phyloP scores from a whole-genome alignment of 1,284 basidiomycete genomes.

The Cutaneotrichosporon mucoides region DNA sequence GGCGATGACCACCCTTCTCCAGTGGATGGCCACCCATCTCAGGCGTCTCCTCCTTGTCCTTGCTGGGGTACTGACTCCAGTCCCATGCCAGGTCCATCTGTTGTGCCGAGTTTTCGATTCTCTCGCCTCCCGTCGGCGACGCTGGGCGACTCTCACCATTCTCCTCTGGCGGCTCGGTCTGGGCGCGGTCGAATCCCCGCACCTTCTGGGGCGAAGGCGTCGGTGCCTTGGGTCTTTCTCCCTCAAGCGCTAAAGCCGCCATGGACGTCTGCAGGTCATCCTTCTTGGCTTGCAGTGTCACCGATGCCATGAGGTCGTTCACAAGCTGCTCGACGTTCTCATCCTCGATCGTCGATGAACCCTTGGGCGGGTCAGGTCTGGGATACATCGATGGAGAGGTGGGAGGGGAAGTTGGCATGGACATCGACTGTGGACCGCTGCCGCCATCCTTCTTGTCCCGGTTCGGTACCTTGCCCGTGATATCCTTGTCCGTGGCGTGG shows the following conservation, averaged over 20 bases:
- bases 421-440: too few species aligned
- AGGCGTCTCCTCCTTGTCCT: constrained; percentile 8
- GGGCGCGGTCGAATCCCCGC: constrained; percentile 8
- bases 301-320: constrained; percentile 18
- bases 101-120: constrained; percentile 1
- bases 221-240: not conserved
- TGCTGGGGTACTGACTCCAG: constrained; percentile 27
- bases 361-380: not conserved
- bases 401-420: not conserved
- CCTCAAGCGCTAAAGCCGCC: constrained; percentile 15
- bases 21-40: too few species aligned
- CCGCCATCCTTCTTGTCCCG: too few species aligned
- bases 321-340: constrained; percentile 14
- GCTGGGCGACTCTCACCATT: constrained; percentile 10
- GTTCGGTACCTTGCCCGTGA: not conserved
- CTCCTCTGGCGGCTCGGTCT: constrained; percentile 18
- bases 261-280: constrained; percentile 10
- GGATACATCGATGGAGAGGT: not conserved
- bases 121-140: constrained; percentile 9
- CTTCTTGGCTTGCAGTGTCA: not conserved
- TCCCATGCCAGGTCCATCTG: constrained; percentile 47
- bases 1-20: not conserved
- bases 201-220: constrained; percentile 4
- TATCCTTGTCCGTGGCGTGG: constrained; percentile 23
- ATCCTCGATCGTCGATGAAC: constrained; percentile 5